Evolutionary conservation across 495 filamentous ascomycete species (phyloP), one percentile per base, ranked within the genome.

Genomic region (Talaromyces ruber): DNA sequence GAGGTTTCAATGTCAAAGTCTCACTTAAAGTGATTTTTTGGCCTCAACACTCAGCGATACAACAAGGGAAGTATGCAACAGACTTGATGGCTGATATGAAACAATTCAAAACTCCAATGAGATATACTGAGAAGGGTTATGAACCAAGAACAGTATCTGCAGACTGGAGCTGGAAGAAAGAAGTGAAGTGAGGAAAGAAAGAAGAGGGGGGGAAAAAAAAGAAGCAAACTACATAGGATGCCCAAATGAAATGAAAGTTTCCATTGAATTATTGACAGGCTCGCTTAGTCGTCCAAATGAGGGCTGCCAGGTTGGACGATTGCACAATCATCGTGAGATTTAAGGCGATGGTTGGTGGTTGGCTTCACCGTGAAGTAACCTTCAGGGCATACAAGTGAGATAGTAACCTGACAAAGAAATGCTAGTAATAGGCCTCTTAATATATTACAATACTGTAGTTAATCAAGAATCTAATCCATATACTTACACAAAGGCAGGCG

Each of bases 401-500:
- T 18, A 18, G 16, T 50, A 8, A 14, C 9, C 22, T 54, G 14
- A 54, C 22, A 54, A 28, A 54, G 16, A 14, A 12, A 12, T 53
- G 21, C 51, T 28, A 22, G 9, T 14, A 28, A 28, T 11, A 25
- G 47, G 24, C 18, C 18, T 9, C 18, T 21, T 16, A 25, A 1
- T 37, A 14, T 12, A 34, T 34, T 34, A 22, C 6, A 32, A 58
- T n/a, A n/a, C n/a, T n/a, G n/a, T n/a, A n/a, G n/a, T n/a, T n/a
- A n/a, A 39, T 25, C 25, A 57, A 39, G 21, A 39, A 37, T 22
- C 26, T 60, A 60, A 51, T 60, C 59, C 59, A 60, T 60, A 32
- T 60, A 60, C 45, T 52, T 87, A 67, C 83, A 86, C 55, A 83
- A 68, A 11, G 89, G 89, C 69, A 92, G 67, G 56, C 83, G 76